Conservation (phyloP, 2,329 filamentous ascomycete genomes). For the Ophiostoma ulmi region DNA sequence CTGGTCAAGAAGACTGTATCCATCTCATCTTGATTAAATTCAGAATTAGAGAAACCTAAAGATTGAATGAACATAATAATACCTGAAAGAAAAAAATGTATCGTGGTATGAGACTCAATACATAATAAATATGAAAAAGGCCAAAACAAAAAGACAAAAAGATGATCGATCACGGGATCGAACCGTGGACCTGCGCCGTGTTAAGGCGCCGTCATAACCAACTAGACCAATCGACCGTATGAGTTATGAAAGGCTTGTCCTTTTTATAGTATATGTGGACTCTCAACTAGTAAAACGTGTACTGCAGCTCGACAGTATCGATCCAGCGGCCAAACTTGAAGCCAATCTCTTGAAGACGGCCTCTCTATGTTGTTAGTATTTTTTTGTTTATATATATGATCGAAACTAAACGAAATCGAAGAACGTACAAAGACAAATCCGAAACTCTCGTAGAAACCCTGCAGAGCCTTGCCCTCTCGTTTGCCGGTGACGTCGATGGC, state of each 20-base stretch:
- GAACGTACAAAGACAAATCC: background rate
- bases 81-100: background rate
- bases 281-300: background rate
- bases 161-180: conserved; percentile 16
- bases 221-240: conserved; percentile 16
- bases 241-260: background rate
- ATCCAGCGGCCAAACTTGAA: conserved; percentile 7
- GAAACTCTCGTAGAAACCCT: background rate
- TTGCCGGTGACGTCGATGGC: background rate
- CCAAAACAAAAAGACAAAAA: background rate
- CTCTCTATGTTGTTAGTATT: background rate
- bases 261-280: background rate
- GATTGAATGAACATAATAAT: background rate
- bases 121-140: background rate
- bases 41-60: too few species aligned
- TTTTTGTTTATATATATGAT: background rate
- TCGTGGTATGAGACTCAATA: too few species aligned
- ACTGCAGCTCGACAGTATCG: background rate
- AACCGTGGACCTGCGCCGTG: conserved; percentile 17
- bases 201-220: conserved; percentile 18
- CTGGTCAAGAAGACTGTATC: too few species aligned
- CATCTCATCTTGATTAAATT: too few species aligned
- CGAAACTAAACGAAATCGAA: background rate
- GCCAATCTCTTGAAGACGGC: background rate
- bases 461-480: background rate